Percentiles rank a stretch among this genome's conserved stretches.
Conservation (phyloP, 371 early-diverging fungal species). For the Rhizopus microsporus region DNA sequence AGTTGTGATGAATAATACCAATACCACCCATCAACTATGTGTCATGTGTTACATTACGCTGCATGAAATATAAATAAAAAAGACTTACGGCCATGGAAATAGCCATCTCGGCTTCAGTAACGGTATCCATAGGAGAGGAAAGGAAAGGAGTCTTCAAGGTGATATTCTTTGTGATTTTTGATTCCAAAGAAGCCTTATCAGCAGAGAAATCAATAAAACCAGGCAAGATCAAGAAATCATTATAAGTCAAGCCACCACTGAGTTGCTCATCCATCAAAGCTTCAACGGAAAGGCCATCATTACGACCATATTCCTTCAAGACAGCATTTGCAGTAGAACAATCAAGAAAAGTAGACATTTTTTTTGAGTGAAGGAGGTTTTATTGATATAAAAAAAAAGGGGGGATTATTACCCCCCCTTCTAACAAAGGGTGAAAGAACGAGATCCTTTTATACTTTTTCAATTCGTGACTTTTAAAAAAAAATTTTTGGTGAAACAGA, state of each 20-base stretch:
- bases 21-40: constrained; percentile 83
- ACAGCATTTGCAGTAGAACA: constrained; percentile 21
- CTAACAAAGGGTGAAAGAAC: constrained; percentile 6
- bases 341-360: constrained; percentile 25
- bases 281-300: constrained; percentile 80
- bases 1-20: constrained; percentile 97
- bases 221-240: constrained; percentile 95
- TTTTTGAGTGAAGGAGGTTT: constrained; percentile 7
- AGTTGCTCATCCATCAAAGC: constrained; percentile 71
- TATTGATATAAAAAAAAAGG: constrained; percentile 20
- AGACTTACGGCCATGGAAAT: constrained; percentile 90
- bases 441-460: constrained; percentile 17
- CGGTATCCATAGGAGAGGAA: constrained; percentile 97
- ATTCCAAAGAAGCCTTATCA: constrained; percentile 69
- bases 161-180: constrained; percentile 84
- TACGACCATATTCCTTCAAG: constrained; percentile 32
- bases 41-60: background rate
- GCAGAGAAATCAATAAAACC: constrained; percentile 94
- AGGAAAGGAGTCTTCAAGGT: constrained; percentile 91
- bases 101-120: constrained; percentile 96
- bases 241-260: constrained; percentile 93
- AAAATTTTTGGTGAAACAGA: constrained; percentile 1
- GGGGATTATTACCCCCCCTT: constrained; percentile 31
- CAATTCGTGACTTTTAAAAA: constrained; percentile 8
- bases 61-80: background rate